Percentiles rank a stretch among this genome's conserved stretches.
These are phyloP conservation scores for Monoraphidium neglectum DNA, from an alignment of 139 green algal species.

Conservation along the genomic window DNA sequence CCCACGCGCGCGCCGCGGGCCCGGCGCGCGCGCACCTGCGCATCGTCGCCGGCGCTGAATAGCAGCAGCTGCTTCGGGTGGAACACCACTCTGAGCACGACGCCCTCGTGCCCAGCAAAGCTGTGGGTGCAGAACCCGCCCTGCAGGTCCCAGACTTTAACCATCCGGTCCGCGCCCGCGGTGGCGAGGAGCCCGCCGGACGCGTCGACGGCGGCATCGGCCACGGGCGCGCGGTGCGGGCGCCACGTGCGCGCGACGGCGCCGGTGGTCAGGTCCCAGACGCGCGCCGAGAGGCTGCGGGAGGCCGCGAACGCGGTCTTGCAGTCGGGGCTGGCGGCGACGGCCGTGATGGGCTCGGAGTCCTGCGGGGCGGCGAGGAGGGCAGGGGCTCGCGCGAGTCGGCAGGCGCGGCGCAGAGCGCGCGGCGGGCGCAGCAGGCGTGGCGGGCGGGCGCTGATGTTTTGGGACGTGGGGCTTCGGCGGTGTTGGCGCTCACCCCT, in stretches of 20 bases:
- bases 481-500: slow-evolving; percentile 66
- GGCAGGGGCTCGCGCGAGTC: too few species aligned
- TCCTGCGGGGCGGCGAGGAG: slow-evolving; percentile 55
- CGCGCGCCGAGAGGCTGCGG: slow-evolving; percentile 70
- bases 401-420: too few species aligned
- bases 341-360: slow-evolving; percentile 84
- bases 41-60: slow-evolving; percentile 76
- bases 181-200: slow-evolving; percentile 82
- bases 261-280: slow-evolving; percentile 66
- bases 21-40: slow-evolving; percentile 47
- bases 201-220: slow-evolving; percentile 78
- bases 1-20: not conserved
- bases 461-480: too few species aligned
- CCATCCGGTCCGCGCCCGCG: slow-evolving; percentile 68
- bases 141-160: slow-evolving; percentile 79
- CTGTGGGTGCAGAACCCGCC: slow-evolving; percentile 90
- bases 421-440: too few species aligned
- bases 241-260: slow-evolving; percentile 57
- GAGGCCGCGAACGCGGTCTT: slow-evolving; percentile 73
- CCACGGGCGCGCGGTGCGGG: slow-evolving; percentile 77
- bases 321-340: slow-evolving; percentile 78
- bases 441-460: too few species aligned
- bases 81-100: slow-evolving; percentile 70
- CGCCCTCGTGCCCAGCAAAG: slow-evolving; percentile 80
- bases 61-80: slow-evolving; percentile 85